Conservation (phyloP, 805 yeast genomes). For the Yarrowia sp. region DNA sequence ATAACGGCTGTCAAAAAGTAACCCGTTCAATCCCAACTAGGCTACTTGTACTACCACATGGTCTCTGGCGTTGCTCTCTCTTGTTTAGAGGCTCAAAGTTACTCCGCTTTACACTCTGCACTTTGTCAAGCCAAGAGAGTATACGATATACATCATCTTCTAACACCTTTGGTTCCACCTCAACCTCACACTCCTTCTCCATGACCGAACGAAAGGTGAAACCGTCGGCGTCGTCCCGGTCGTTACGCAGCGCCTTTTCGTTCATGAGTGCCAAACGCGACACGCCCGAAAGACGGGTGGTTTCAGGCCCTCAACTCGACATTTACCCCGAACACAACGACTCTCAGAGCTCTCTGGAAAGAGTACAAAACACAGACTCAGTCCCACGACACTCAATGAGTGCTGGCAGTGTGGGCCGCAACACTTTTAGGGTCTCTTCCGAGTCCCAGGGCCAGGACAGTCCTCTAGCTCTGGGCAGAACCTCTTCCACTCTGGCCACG, state of each 20-base stretch:
- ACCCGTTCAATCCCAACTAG: too few species aligned
- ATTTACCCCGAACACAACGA: neutral
- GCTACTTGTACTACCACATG: too few species aligned
- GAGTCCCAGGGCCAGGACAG: neutral
- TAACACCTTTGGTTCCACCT: too few species aligned
- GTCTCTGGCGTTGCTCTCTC: too few species aligned
- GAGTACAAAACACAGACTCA: neutral
- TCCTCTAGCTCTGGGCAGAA: neutral
- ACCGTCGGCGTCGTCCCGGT: conserved; percentile 20
- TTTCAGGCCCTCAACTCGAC: neutral
- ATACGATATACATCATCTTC: too few species aligned
- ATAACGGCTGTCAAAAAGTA: too few species aligned
- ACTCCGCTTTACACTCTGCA: neutral
- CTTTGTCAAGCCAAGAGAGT: neutral
- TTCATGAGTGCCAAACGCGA: conserved; percentile 9
- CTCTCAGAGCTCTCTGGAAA: neutral
- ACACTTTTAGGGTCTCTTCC: neutral
- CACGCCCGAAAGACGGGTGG: neutral
- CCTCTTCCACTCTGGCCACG: neutral
- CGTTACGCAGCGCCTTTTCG: conserved; percentile 8
- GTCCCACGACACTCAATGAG: neutral
- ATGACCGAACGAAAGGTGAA: conserved; percentile 7
- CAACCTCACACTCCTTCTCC: neutral
- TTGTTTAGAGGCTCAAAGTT: too few species aligned
- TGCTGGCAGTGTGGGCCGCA: neutral